A percentile compares a stretch with the other conserved stretches of the same genome.
Conservation (phyloP, 2,329 filamentous ascomycete genomes). For the Elsinoe necatrix region DNA sequence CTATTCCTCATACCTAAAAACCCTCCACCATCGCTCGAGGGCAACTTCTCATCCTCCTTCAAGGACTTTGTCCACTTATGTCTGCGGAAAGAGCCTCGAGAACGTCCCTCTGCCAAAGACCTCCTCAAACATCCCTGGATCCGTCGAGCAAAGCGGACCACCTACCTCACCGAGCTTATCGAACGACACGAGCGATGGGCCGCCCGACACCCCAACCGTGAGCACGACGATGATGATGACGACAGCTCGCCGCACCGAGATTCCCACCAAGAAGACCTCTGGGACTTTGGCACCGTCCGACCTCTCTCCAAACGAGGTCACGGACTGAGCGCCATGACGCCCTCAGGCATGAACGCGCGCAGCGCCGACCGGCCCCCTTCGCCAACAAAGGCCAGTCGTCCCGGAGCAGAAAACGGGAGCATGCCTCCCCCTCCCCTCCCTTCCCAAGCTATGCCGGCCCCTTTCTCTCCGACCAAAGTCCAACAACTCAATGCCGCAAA, state of each 20-base stretch:
- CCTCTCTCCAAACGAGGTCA: slow-evolving; percentile 61
- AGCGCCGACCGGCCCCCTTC: slow-evolving; percentile 36
- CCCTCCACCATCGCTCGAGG: slow-evolving; percentile 62
- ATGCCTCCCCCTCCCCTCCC: slow-evolving; percentile 31
- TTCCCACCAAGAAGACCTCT: slow-evolving; percentile 74
- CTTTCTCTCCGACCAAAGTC: slow-evolving; percentile 32
- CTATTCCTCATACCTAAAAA: slow-evolving; percentile 95
- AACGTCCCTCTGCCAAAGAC: slow-evolving; percentile 78
- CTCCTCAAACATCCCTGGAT: slow-evolving; percentile 86
- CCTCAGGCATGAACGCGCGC: slow-evolving; percentile 70
- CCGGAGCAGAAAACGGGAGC: slow-evolving; percentile 16
- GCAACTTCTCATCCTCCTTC: slow-evolving; percentile 41
- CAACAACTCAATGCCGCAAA: slow-evolving; percentile 26
- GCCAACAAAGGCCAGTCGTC: slow-evolving; percentile 21
- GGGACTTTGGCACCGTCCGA: slow-evolving; percentile 95
- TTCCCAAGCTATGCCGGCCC: slow-evolving; percentile 23
- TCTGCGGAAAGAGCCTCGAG: slow-evolving; percentile 77
- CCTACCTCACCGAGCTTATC: slow-evolving; percentile 93
- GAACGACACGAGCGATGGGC: slow-evolving; percentile 84
- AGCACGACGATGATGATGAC: slow-evolving; percentile 51
- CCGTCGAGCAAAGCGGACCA: slow-evolving; percentile 83
- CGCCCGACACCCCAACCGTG: slow-evolving; percentile 64
- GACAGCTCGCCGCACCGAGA: slow-evolving; percentile 36
- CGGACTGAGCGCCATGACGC: slow-evolving; percentile 66
- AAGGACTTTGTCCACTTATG: slow-evolving; percentile 54